These are phyloP conservation scores for Umbilicaria muhlenbergii DNA, from an alignment of 495 filamentous ascomycete genomes.

Conservation along the genomic window DNA sequence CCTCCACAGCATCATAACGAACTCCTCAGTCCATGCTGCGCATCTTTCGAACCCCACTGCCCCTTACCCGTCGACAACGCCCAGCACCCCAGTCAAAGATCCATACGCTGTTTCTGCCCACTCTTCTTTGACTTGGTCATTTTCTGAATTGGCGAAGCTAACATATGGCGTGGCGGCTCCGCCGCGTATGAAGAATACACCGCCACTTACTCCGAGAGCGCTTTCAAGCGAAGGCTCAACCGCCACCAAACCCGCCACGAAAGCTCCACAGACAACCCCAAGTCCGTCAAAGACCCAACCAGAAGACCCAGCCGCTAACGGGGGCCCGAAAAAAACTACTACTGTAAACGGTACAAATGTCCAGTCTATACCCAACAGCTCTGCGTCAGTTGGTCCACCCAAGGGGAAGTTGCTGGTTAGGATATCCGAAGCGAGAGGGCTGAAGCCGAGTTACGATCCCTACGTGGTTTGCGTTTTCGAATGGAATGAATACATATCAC, in stretches of 20 bases:
- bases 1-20: conserved; percentile 49
- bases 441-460: conserved; percentile 69
- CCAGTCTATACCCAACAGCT: conserved; percentile 23
- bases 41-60: conserved; percentile 64
- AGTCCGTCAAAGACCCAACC: conserved; percentile 2
- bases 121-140: conserved; percentile 37
- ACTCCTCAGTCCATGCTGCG: conserved; percentile 48
- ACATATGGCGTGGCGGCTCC: conserved; percentile 53
- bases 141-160: conserved; percentile 69
- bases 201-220: conserved; percentile 72
- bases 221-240: conserved; percentile 44
- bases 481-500: conserved; percentile 88
- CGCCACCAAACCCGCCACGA: conserved; percentile 7
- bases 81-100: conserved; percentile 38
- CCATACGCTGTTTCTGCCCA: conserved; percentile 31
- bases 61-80: conserved; percentile 35
- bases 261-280: neutral
- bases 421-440: conserved; percentile 66
- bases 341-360: conserved; percentile 23
- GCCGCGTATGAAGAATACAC: conserved; percentile 66
- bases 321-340: conserved; percentile 23
- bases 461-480: conserved; percentile 97
- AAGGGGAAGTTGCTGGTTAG: conserved; percentile 84
- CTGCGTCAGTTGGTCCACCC: conserved; percentile 47
- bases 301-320: conserved; percentile 15